Percentiles rank a stretch among this genome's conserved stretches.
These are phyloP conservation scores for Pestalotiopsis sp. DNA, from an alignment of 2,329 filamentous ascomycete genomes.

Conservation along the genomic window DNA sequence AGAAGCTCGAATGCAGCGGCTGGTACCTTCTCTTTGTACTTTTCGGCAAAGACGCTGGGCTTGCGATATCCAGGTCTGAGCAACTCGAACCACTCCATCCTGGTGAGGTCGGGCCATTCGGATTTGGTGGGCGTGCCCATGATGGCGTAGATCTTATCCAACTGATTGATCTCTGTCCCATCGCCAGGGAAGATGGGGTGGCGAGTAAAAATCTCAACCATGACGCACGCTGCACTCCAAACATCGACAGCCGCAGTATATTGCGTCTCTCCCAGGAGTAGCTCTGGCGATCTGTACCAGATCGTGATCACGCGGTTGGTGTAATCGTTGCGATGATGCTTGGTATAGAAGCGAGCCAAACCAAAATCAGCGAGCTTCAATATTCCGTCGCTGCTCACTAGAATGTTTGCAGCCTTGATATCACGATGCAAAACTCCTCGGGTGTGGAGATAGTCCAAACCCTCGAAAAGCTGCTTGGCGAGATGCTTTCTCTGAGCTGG, in stretches of 20 bases:
- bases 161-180: slow-evolving; percentile 90
- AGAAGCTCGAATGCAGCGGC: slow-evolving; percentile 83
- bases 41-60: slow-evolving; percentile 76
- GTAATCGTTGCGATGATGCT: slow-evolving; percentile 88
- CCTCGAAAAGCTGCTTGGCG: slow-evolving; percentile 89
- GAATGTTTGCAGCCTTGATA: slow-evolving; percentile 97
- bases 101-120: slow-evolving; percentile 87
- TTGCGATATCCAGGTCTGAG: slow-evolving; percentile 76
- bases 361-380: slow-evolving; percentile 96
- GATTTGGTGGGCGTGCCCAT: slow-evolving; percentile 83
- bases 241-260: slow-evolving; percentile 91
- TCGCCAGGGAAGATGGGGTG: slow-evolving; percentile 95
- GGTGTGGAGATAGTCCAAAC: slow-evolving; percentile 89
- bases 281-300: slow-evolving; percentile 91
- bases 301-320: slow-evolving; percentile 99
- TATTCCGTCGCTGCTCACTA: slow-evolving; percentile 86
- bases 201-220: slow-evolving; percentile 93
- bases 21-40: slow-evolving; percentile 77
- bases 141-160: slow-evolving; percentile 94
- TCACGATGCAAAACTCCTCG: slow-evolving; percentile 94
- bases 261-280: slow-evolving; percentile 87
- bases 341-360: slow-evolving; percentile 93
- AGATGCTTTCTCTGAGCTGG: slow-evolving; percentile 89
- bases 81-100: slow-evolving; percentile 97
- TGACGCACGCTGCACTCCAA: slow-evolving; percentile 96